Evolutionary conservation across 2,329 filamentous ascomycete genomes (phyloP).

Genomic region (Microsporum canis): DNA sequence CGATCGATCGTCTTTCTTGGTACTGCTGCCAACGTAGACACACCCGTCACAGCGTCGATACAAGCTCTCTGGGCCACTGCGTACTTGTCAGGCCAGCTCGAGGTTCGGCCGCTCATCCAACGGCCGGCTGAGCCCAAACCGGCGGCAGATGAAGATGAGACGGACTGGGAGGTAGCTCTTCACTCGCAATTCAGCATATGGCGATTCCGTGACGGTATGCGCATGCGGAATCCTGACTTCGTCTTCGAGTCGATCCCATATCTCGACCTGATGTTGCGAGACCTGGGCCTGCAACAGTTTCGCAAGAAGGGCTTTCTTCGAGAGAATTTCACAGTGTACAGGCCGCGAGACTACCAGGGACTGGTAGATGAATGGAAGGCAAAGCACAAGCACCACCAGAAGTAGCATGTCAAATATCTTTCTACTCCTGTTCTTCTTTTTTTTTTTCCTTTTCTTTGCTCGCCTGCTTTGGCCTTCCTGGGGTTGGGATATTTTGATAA

Average conservation of each 20-base stretch:
- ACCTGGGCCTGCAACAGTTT: conserved; percentile 48
- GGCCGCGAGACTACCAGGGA: conserved; percentile 30
- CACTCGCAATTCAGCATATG: conserved; percentile 58
- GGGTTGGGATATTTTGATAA: neutral
- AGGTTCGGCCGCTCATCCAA: conserved; percentile 14
- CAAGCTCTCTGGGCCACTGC: conserved; percentile 54
- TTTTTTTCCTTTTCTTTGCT: neutral
- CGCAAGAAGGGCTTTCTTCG: conserved; percentile 26
- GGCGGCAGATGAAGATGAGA: conserved; percentile 20
- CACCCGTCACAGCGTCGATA: conserved; percentile 28
- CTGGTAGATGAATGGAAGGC: conserved; percentile 32
- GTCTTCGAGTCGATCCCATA: conserved; percentile 69
- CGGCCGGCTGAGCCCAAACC: conserved; percentile 1
- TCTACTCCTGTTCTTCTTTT: neutral
- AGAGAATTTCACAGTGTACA: conserved; percentile 31
- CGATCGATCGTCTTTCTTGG: conserved; percentile 42
- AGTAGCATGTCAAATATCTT: neutral
- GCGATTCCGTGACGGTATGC: conserved; percentile 51
- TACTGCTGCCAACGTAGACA: conserved; percentile 31
- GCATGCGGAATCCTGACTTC: conserved; percentile 42
- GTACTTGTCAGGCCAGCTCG: conserved; percentile 48
- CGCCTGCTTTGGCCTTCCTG: neutral
- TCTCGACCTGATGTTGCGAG: conserved; percentile 54
- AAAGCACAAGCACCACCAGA: neutral
- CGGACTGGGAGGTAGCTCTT: conserved; percentile 48